Evolutionary conservation across 352 stramenopile species (phyloP).

Genomic region (Pseudoperonospora humuli): DNA sequence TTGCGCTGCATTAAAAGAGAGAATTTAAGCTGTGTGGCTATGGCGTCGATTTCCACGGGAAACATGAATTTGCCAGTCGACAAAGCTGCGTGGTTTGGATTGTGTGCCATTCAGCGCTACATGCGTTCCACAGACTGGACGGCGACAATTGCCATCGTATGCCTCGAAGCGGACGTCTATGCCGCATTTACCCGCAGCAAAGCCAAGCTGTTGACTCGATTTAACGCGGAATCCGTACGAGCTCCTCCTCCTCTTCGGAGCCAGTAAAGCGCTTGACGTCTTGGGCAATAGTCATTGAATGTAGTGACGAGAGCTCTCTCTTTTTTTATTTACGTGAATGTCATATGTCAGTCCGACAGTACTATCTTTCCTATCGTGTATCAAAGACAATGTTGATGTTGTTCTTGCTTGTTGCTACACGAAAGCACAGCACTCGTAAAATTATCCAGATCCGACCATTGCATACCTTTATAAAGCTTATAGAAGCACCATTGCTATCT

Average conservation of each 20-base stretch:
- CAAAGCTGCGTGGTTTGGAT: constrained; percentile 27
- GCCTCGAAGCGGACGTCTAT: constrained; percentile 34
- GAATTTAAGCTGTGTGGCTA: constrained; percentile 39
- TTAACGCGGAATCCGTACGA: constrained; percentile 10
- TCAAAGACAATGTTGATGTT: not conserved
- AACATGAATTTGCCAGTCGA: constrained; percentile 40
- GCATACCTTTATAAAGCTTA: no score
- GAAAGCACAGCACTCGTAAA: no score
- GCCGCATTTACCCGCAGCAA: constrained; percentile 30
- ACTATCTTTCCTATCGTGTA: not conserved
- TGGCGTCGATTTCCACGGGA: constrained; percentile 62
- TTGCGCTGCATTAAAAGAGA: constrained; percentile 30
- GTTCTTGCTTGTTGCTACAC: no score
- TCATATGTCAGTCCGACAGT: not conserved
- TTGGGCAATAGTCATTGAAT: not conserved
- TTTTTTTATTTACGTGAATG: not conserved
- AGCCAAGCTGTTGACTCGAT: constrained; percentile 11
- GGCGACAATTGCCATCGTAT: constrained; percentile 44
- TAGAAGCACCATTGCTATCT: no score
- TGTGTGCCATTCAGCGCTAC: constrained; percentile 47
- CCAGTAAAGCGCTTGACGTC: not conserved
- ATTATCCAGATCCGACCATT: no score
- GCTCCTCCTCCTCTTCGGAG: not conserved
- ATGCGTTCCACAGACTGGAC: constrained; percentile 38
- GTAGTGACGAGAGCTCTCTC: not conserved